phyloP scores from a whole-genome alignment of 331 rosid genomes.

The Acacia pycnantha region DNA sequence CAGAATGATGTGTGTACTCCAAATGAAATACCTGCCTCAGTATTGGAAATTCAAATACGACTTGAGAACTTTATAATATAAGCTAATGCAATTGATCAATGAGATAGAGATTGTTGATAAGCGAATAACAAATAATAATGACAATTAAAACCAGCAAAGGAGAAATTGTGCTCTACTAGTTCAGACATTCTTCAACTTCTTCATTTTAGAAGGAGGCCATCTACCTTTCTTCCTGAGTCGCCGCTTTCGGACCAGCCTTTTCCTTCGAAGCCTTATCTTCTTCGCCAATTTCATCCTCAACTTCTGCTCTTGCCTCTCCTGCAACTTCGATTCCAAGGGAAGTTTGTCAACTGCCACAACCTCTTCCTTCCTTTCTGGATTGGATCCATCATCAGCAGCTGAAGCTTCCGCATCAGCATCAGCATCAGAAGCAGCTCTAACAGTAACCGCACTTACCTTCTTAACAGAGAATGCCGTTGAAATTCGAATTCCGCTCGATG shows the following conservation, averaged over 20 bases:
- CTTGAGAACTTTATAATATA: not conserved
- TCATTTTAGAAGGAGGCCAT: constrained; percentile 98
- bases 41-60: not conserved
- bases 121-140: not conserved
- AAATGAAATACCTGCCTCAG: constrained; percentile 12
- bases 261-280: constrained; percentile 82
- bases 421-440: constrained; percentile 49
- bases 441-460: constrained; percentile 23
- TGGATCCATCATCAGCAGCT: constrained; percentile 29
- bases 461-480: constrained; percentile 20
- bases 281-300: constrained; percentile 73
- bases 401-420: constrained; percentile 30
- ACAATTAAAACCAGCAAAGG: constrained; percentile 32
- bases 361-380: constrained; percentile 44
- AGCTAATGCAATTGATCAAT: not conserved
- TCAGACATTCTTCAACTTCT: constrained; percentile 83
- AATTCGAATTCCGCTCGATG: constrained; percentile 41
- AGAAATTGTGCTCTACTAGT: constrained; percentile 17
- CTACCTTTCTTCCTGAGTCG: constrained; percentile 83
- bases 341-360: constrained; percentile 61
- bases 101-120: not conserved
- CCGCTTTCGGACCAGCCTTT: constrained; percentile 77
- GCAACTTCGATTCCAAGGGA: constrained; percentile 82
- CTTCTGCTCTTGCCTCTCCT: constrained; percentile 73
- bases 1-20: not conserved